Base-by-base conservation (phyloP, 2,329 filamentous ascomycete species). In the Cordyceps sp. region DNA sequence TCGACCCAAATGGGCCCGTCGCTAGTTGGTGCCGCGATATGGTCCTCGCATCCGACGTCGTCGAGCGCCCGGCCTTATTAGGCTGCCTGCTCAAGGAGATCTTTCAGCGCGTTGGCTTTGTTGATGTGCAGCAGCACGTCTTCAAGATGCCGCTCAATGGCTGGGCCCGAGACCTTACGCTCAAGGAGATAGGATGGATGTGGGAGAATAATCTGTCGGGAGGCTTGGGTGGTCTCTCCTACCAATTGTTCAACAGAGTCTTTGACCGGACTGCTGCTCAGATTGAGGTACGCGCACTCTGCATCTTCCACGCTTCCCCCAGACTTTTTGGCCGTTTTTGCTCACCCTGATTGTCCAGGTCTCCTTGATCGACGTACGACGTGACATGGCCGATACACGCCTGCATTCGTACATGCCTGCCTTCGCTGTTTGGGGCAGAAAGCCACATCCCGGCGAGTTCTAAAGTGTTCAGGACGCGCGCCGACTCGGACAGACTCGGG, bases 81-180 rank as follows among this genome's bases (percentile, higher is more conserved):
- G 53, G 46, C 13, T 42, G 45, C 4, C 41, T 43, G 18, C 45
- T 60, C 9, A 54, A 50, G 33, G 42, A 50, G 14, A 50, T 55
- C 26, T 59, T 58, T 38, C 44, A 56, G 29, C 57, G 62, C 18
- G 64, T 59, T 2, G 69, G 69, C 0, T 73, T 73, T 37, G 58
- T 66, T 6, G 64, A 73, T 32, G 57, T 73, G 10, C 55, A 61
- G 20, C 58, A 73, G 43, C 52, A 50, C 16, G 43, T 65, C 2
- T 67, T 65, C 46, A 70, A 65, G 44, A 52, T 72, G 24, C 69
- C 69, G 1, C 53, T 64, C 29, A 69, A 66, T 22, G 52, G 54
- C 5, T 73, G 69, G 70, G 54, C 69, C 1, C 61, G 58, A 39
- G 52, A 64, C 29, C 50, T 52, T 25, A 41, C 44, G 16, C 48